Conservation (phyloP, 208 protist genomes). For the Wallacemonas sp. region DNA sequence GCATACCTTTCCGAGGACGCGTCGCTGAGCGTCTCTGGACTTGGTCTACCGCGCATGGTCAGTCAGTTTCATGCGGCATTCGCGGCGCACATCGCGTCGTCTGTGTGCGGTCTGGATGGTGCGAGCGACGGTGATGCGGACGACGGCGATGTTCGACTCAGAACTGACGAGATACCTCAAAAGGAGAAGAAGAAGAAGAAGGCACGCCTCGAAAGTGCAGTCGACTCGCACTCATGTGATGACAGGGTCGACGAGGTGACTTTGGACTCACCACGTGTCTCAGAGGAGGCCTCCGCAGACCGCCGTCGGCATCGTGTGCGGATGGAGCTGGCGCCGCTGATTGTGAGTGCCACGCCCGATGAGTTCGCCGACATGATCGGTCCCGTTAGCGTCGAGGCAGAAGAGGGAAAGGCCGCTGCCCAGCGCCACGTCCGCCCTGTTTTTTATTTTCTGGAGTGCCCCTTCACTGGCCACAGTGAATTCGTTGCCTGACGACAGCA, state of each 20-base stretch:
- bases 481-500: constrained; percentile 23
- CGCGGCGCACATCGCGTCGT: constrained; percentile 18
- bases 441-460: constrained; percentile 39
- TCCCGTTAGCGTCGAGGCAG: neutral
- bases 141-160: too few relatives aligned
- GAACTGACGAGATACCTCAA: too few relatives aligned
- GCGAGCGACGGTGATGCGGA: too few relatives aligned
- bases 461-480: constrained; percentile 17
- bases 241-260: too few relatives aligned
- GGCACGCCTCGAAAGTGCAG: too few relatives aligned
- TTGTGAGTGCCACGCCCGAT: neutral
- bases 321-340: neutral
- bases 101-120: too few relatives aligned
- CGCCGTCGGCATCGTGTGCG: constrained; percentile 6
- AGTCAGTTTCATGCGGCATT: constrained; percentile 23
- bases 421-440: neutral
- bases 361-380: neutral
- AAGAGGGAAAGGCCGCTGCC: neutral
- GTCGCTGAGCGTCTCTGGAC: constrained; percentile 32
- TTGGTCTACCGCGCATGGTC: constrained; percentile 11
- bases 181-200: too few relatives aligned
- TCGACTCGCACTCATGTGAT: too few relatives aligned
- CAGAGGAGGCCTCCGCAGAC: too few relatives aligned
- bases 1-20: constrained; percentile 20
- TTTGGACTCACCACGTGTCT: too few relatives aligned